Percentiles rank a stretch among this genome's conserved stretches.
Conservation (phyloP, 768 basidiomycete genomes). For the Psilocybe cubensis region DNA sequence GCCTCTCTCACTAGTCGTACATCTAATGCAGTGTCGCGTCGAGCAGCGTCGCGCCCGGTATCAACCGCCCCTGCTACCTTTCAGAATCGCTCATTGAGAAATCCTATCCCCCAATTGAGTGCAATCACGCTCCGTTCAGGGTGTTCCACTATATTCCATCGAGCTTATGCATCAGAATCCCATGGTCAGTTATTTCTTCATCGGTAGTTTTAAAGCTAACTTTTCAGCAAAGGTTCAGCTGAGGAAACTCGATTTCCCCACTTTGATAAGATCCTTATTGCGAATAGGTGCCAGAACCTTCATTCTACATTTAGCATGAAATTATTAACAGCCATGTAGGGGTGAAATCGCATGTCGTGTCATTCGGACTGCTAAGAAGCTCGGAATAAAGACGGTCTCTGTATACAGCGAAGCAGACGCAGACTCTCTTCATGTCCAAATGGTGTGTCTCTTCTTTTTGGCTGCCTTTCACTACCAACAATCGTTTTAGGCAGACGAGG, state of each 20-base stretch:
- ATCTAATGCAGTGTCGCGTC: constrained; percentile 10
- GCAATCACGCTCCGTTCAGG: background rate
- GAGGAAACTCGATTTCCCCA: constrained; percentile 42
- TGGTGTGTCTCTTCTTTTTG: constrained; percentile 49
- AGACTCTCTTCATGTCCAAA: constrained; percentile 77
- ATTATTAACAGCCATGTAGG: constrained; percentile 40
- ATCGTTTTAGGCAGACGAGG: constrained; percentile 71
- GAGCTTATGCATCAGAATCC: constrained; percentile 32
- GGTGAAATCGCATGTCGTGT: constrained; percentile 97
- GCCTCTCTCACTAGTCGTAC: constrained; percentile 20
- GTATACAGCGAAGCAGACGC: constrained; percentile 90
- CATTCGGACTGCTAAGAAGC: constrained; percentile 84
- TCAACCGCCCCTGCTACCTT: background rate
- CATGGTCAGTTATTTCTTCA: constrained; percentile 23
- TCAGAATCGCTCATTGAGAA: background rate
- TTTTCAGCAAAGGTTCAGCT: background rate
- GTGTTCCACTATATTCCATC: background rate
- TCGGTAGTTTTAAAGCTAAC: background rate
- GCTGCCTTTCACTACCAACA: background rate
- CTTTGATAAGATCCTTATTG: constrained; percentile 91
- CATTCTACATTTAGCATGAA: background rate
- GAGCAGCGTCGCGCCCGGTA: constrained; percentile 18
- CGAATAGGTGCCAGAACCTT: constrained; percentile 66
- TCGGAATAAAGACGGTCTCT: constrained; percentile 91
- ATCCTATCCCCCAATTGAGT: background rate